Percentiles rank a stretch among this genome's conserved stretches.
phyloP scores from a whole-genome alignment of 1,284 basidiomycete genomes.

The Omphalotus olearius region DNA sequence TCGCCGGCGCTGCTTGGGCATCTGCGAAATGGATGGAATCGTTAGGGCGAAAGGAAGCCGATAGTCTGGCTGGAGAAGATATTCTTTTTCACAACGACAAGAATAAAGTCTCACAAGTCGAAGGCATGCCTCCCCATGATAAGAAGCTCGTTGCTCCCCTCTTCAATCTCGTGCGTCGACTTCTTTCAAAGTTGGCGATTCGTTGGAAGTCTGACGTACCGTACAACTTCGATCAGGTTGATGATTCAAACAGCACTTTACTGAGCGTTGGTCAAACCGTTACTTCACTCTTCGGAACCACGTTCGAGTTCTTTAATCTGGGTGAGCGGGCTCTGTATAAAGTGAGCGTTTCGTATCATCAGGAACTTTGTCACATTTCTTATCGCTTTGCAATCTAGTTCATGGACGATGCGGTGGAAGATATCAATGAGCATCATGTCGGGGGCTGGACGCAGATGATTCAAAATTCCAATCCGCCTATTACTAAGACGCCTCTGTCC shows the following conservation, averaged over 20 bases:
- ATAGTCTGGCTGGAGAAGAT: conserved; percentile 60
- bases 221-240: conserved; percentile 44
- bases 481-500: conserved; percentile 71
- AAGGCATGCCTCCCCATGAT: conserved; percentile 54
- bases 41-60: conserved; percentile 58
- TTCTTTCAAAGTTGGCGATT: conserved; percentile 1
- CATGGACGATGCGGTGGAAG: conserved; percentile 73
- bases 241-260: conserved; percentile 77
- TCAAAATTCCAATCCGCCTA: conserved; percentile 66
- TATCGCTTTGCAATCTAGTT: conserved; percentile 23
- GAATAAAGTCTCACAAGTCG: conserved; percentile 55
- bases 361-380: neutral
- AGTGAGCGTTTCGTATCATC: conserved; percentile 31
- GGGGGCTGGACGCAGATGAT: conserved; percentile 85
- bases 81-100: conserved; percentile 73
- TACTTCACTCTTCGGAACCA: conserved; percentile 76
- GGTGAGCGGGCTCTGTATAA: conserved; percentile 68
- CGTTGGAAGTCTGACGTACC: neutral
- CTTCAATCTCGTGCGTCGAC: conserved; percentile 69
- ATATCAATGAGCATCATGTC: conserved; percentile 87
- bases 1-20: conserved; percentile 73
- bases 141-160: conserved; percentile 65
- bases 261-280: conserved; percentile 71
- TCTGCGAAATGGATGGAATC: conserved; percentile 70
- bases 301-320: conserved; percentile 80